phyloP scores from a whole-genome alignment of 352 stramenopile genomes.

The Aphanomyces invadans region DNA sequence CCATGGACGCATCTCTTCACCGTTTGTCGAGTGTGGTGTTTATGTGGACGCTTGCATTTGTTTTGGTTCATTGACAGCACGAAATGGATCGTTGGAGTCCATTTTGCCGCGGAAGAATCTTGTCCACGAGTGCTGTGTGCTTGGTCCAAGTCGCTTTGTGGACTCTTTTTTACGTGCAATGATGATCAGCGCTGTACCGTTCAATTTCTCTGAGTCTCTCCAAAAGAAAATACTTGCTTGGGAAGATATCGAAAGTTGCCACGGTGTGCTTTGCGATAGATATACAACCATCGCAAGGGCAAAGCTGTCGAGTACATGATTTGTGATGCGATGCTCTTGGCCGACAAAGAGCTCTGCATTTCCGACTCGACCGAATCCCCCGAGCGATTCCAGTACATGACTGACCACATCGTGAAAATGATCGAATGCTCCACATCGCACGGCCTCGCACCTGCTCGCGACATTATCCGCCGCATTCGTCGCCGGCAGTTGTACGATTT shows the following conservation, averaged over 20 bases:
- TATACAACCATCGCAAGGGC: slow-evolving; percentile 85
- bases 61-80: too few species aligned
- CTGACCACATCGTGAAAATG: slow-evolving; percentile 62
- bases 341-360: slow-evolving; percentile 67
- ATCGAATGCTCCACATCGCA: slow-evolving; percentile 72
- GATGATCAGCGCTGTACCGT: too few species aligned
- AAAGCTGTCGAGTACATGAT: slow-evolving; percentile 89
- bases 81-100: too few species aligned
- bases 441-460: slow-evolving; percentile 38
- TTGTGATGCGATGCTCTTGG: slow-evolving; percentile 72
- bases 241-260: too few species aligned
- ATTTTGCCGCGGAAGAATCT: too few species aligned
- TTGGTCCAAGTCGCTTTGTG: too few species aligned
- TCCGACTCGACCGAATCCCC: slow-evolving; percentile 51
- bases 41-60: too few species aligned
- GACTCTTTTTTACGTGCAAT: too few species aligned
- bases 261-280: too few species aligned
- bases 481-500: slow-evolving; percentile 74
- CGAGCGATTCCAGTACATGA: slow-evolving; percentile 68
- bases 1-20: neutral
- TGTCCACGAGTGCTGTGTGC: too few species aligned
- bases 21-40: too few species aligned
- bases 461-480: slow-evolving; percentile 68
- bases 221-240: too few species aligned
- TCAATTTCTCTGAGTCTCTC: neutral